A percentile compares a stretch with the other conserved stretches of the same genome.
Conservation (phyloP, 768 basidiomycete species). For the Boletus insuetus region DNA sequence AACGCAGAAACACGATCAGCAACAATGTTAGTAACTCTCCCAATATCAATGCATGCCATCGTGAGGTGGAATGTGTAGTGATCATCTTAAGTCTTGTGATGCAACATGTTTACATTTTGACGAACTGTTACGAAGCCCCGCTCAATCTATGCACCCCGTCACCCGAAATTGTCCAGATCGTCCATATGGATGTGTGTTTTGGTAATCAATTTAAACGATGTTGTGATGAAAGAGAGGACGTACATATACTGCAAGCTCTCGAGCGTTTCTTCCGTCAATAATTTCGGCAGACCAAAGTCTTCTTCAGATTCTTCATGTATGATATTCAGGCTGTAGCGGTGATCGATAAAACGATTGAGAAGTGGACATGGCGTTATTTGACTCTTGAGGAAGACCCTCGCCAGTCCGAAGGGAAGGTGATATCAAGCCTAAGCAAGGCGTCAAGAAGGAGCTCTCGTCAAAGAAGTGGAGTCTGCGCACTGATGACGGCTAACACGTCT, state of each 20-base stretch:
- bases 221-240: conserved; percentile 24
- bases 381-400: conserved; percentile 72
- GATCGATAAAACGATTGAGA: conserved; percentile 43
- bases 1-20: too few relatives aligned
- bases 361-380: conserved; percentile 81
- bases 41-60: too few relatives aligned
- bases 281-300: conserved; percentile 69
- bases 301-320: conserved; percentile 70
- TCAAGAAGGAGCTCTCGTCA: not conserved
- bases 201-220: not conserved
- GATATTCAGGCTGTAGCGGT: conserved; percentile 60
- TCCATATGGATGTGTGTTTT: too few relatives aligned
- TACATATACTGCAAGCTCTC: conserved; percentile 78
- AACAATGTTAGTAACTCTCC: too few relatives aligned
- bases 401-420: conserved; percentile 74
- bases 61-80: too few relatives aligned
- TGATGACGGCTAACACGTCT: conserved; percentile 79
- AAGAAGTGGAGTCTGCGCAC: conserved; percentile 36
- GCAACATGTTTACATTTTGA: too few relatives aligned
- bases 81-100: too few relatives aligned
- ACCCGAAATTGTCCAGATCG: too few relatives aligned
- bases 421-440: conserved; percentile 56
- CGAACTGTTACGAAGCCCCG: too few relatives aligned
- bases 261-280: conserved; percentile 69
- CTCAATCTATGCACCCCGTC: too few relatives aligned